Evolutionary conservation across 164 flowering plant genomes (phyloP), one percentile per base, ranked within the genome.

Genomic region (Brasenia schreberi): DNA sequence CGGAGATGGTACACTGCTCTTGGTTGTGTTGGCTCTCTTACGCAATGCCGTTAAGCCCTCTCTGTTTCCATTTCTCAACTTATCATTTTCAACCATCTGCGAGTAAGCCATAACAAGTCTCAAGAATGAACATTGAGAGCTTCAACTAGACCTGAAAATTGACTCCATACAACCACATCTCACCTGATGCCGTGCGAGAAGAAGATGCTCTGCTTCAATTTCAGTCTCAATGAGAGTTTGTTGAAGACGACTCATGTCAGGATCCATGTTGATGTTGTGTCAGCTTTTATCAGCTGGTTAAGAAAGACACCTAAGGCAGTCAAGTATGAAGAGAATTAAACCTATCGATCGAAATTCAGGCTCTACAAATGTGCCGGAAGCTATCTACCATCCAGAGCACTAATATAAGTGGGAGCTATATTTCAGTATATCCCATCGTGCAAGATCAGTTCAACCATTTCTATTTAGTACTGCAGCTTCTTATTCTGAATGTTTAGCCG

Each of bases 31-130:
- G 58, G 99, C 97, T 67, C 77, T 83, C 79, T 80, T 89, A 70
- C 97, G 78, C 5, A 92, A 70, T 1, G 97, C 90, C 16, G 94
- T 95, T 49, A 88, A 73, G 56, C 97, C 96, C 76, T 89, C 96
- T 73, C 96, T 81, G 63, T 84, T 91, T 65, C 88, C 97, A 80
- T 95, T 85, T 70, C 96, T 81, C 69, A 83, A 6, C 70, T 74
- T 88, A 77, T 88, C 97, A 74, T 81, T 89, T 66, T 95, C 97
- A 67, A 89, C 87, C 53, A 91, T 63, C 93, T 94, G 81, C 72
- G 77, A 10, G n/a, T 45, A 1, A 1, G 12, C 53, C 73, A 66
- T 14, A 23, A 4, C 4, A 5, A 19, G 64, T 63, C 42, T 59
- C 12, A 60, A 56, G 53, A 7, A 45, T 45, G 11, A 7, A 45